Base-by-base conservation (phyloP, 441 rosid genomes). In the Populus trichocarpa region DNA sequence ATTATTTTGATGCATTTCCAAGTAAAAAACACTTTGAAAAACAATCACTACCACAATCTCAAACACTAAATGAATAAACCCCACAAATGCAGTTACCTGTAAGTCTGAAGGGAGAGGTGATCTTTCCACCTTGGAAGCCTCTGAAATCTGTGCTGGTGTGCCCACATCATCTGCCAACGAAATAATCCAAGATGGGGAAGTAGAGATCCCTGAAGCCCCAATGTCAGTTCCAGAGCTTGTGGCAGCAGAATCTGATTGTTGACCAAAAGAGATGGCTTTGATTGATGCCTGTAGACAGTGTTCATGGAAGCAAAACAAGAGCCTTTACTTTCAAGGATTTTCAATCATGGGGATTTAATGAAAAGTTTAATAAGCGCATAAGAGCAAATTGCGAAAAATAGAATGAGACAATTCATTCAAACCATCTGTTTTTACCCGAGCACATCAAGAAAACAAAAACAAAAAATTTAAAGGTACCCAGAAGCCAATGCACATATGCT, bases 131-230 rank as follows among this genome's bases (percentile, higher is more conserved):
- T 81, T 81, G 46, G 81, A 81, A 72, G 65, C 67, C 50, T 83
- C 85, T 22, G 77, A 78, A 70, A 79, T 73, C 25, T 79, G 78
- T 74, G 83, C 35, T 22, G 63, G 71, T 67, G 23, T 50, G 79
- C 83, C 53, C 22, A 65, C 68, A 11, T 83, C 84, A 77, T 77
- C 82, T 33, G 81, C 81, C 75, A 81, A 46, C 18, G 77, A 33
- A n/a, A 81, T 73, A 8, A 72, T 74, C 88, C 88, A 85, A 57
- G 83, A 72, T 61, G 88, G 86, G 9, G 88, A 83, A 74, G 75
- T 79, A 11, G 79, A 76, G 20, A 83, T 80, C 72, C 85, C 84
- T 2, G 83, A 1, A 26, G 84, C 77, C 35, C 77, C 84, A 68
- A 78, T 80, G 36, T 74, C 70, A 7, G 69, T 63, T 16, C 71